Conservation (phyloP, 495 filamentous ascomycete species). For the Clohesyomyces aquaticus region DNA sequence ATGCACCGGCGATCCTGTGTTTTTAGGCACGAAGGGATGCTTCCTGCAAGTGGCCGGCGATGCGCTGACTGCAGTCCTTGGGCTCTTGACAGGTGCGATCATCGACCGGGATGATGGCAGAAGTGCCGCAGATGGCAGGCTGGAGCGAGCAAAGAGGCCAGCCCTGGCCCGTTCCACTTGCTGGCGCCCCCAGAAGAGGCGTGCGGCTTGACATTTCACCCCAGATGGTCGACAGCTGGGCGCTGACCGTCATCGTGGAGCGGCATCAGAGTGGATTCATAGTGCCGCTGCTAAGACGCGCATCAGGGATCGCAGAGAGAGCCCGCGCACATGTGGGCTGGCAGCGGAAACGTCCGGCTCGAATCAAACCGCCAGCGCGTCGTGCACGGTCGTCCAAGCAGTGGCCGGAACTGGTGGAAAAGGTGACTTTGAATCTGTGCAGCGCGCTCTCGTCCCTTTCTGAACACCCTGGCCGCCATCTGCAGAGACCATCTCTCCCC, state of each 20-base stretch:
- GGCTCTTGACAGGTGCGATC: constrained; percentile 30
- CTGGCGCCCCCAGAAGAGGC: constrained; percentile 26
- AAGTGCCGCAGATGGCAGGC: constrained; percentile 29
- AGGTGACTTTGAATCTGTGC: constrained; percentile 8
- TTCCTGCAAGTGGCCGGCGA: constrained; percentile 1
- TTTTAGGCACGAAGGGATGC: constrained; percentile 31
- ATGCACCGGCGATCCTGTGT: constrained; percentile 33
- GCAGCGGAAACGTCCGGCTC: constrained; percentile 39
- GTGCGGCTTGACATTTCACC: constrained; percentile 26
- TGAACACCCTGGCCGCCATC: constrained; percentile 15
- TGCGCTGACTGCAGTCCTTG: constrained; percentile 19
- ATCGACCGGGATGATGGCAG: constrained; percentile 34
- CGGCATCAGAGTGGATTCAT: constrained; percentile 14
- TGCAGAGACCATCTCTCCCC: constrained; percentile 26
- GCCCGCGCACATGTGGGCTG: constrained; percentile 19
- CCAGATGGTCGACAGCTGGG: constrained; percentile 19
- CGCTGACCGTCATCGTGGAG: constrained; percentile 17
- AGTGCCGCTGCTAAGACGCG: constrained; percentile 28
- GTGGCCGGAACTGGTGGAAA: not conserved
- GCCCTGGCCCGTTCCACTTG: not conserved
- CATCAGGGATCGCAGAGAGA: constrained; percentile 12
- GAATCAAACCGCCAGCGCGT: constrained; percentile 19
- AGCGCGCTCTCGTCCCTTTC: constrained; percentile 22
- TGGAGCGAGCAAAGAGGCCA: constrained; percentile 19
- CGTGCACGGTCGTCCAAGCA: constrained; percentile 26